phyloP scores from a whole-genome alignment of 495 filamentous ascomycete genomes.

The Stereocaulon alpinum region DNA sequence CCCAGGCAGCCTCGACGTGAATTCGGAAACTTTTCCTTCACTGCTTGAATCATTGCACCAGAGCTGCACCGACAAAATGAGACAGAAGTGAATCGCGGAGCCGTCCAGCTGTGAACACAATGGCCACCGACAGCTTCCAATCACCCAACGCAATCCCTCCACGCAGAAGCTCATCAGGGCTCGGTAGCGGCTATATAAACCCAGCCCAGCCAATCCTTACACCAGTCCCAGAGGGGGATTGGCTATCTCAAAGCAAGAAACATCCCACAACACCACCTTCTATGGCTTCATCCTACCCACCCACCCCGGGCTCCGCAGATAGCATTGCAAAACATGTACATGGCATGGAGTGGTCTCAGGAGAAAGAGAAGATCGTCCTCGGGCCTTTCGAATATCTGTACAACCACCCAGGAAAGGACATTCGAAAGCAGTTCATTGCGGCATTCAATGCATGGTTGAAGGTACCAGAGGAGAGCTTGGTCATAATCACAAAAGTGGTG shows the following conservation, averaged over 20 bases:
- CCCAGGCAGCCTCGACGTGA: no score
- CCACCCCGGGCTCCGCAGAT: slow-evolving; percentile 33
- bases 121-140: slow-evolving; percentile 17
- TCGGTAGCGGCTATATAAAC: slow-evolving; percentile 21
- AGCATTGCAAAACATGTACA: slow-evolving; percentile 41
- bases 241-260: slow-evolving; percentile 31
- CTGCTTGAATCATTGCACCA: no score
- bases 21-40: no score
- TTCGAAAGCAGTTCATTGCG: slow-evolving; percentile 72
- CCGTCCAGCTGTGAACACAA: background rate
- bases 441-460: slow-evolving; percentile 87
- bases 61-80: background rate
- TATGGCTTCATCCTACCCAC: slow-evolving; percentile 11
- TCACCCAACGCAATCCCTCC: slow-evolving; percentile 63
- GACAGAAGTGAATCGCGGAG: background rate
- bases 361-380: slow-evolving; percentile 70
- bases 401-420: slow-evolving; percentile 81
- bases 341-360: slow-evolving; percentile 50
- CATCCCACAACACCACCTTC: slow-evolving; percentile 4
- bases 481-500: slow-evolving; percentile 77
- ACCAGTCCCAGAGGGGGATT: slow-evolving; percentile 47
- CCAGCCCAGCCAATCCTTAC: slow-evolving; percentile 40
- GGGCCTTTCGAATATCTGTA: slow-evolving; percentile 86
- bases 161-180: slow-evolving; percentile 56
- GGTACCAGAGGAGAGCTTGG: slow-evolving; percentile 66